A percentile compares a stretch with the other conserved stretches of the same genome.
Conservation (phyloP, 176 grass and related monocot genomes). For the Alloteropsis semialata region DNA sequence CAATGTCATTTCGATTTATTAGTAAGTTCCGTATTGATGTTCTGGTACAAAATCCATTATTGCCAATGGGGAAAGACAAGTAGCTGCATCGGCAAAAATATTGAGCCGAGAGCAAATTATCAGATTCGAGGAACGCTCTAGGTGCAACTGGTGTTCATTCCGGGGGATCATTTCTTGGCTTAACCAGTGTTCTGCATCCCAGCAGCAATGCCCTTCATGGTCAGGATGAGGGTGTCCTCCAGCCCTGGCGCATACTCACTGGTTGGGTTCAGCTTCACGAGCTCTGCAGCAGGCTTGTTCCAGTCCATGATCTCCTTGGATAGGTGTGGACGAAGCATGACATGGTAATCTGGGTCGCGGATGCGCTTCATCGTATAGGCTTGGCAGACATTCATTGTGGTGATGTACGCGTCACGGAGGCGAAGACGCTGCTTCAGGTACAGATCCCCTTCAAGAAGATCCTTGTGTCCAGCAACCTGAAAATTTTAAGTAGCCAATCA, state of each 20-base stretch:
- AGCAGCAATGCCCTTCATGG: slow-evolving; percentile 27
- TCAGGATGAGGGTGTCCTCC: slow-evolving; percentile 17
- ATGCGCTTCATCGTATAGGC: slow-evolving; percentile 31
- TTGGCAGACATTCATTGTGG: neutral
- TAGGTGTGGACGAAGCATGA: neutral
- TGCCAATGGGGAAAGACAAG: neutral
- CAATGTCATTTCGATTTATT: neutral
- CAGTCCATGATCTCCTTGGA: slow-evolving; percentile 17
- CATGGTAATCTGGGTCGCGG: slow-evolving; percentile 23
- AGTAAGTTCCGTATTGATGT: neutral
- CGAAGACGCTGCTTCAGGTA: slow-evolving; percentile 31
- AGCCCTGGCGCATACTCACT: slow-evolving; percentile 31
- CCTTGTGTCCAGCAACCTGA: slow-evolving; percentile 41
- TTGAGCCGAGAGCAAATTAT: neutral
- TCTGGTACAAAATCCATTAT: neutral
- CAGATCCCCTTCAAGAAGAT: slow-evolving; percentile 41
- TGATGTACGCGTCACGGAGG: slow-evolving; percentile 8
- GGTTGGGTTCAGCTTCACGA: slow-evolving; percentile 40
- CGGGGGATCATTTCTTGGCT: neutral
- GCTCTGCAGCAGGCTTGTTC: slow-evolving; percentile 15
- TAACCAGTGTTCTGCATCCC: slow-evolving; percentile 44
- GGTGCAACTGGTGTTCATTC: neutral
- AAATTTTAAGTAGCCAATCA: neutral
- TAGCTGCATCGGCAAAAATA: slow-evolving; percentile 8
- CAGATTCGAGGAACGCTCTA: neutral